These are phyloP conservation scores for Rhodotorula babjevae DNA, from an alignment of 768 basidiomycete species.

Conservation along the genomic window DNA sequence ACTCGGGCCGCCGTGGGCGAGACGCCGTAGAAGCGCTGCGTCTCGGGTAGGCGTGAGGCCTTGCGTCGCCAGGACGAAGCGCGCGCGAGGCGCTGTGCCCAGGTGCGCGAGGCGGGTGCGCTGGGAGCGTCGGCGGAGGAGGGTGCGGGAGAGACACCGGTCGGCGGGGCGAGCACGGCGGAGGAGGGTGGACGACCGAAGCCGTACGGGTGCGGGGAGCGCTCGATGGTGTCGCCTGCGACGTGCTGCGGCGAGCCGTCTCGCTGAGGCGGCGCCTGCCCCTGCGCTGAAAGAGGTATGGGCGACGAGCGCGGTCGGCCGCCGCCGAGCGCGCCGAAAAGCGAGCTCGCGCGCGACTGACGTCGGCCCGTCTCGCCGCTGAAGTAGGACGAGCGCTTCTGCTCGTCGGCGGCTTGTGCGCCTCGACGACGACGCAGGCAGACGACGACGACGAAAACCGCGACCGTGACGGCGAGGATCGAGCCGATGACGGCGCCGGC, in stretches of 20 bases:
- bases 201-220: constrained; percentile 2
- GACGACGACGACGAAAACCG: neutral
- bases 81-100: constrained; percentile 11
- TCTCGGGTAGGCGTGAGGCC: constrained; percentile 13
- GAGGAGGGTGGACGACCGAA: neutral
- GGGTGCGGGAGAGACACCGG: neutral
- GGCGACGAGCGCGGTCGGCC: neutral
- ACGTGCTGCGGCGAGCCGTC: neutral
- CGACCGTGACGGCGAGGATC: neutral
- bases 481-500: neutral
- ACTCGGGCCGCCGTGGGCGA: neutral
- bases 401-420: neutral
- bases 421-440: neutral
- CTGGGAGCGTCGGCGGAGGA: neutral
- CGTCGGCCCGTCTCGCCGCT: constrained; percentile 1
- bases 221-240: neutral
- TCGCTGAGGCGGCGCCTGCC: neutral
- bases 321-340: neutral
- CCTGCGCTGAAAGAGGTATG: neutral
- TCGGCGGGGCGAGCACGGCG: neutral
- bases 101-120: neutral
- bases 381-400: neutral
- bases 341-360: neutral
- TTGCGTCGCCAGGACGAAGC: constrained; percentile 24
- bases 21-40: constrained; percentile 17